Evolutionary conservation across 164 flowering plant species (phyloP), one percentile per base, ranked within the genome.

Genomic region (Warburgia ugandensis): DNA sequence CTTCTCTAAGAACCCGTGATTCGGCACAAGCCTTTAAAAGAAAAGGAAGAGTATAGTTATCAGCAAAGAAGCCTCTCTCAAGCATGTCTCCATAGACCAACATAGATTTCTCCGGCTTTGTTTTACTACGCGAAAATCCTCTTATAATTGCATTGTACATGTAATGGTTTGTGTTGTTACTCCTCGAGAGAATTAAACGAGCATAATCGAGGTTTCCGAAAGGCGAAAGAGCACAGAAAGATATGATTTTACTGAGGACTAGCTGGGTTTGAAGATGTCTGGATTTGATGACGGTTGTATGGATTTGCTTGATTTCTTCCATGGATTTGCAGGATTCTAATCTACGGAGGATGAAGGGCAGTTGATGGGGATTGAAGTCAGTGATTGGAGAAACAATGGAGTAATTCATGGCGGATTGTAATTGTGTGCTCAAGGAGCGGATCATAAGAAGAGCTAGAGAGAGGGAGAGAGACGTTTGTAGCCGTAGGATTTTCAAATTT

Each of bases 281-380:
- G 40, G 48, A 23, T 43, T 51, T 59, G 33, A 59, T 19, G 26
- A 59, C 43, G 27, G 49, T 12, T 16, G 55, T 50, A 30, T 58
- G 62, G 40, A 58, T 50, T 58, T 50, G 62, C 13, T 58, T 58
- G 23, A 58, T 40, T 29, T 58, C 62, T 17, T 51, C 14, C 55
- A 58, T 50, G 56, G 49, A 48, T 42, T 50, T 31, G 20, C 62
- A 58, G 42, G 38, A 30, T 43, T 58, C 62, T 5, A 58, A 25
- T 33, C 50, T 31, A 36, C 16, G 56, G 42, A 58, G 55, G 17
- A 58, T 9, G 26, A 26, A 42, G 7, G 62, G 50, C 22, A 46
- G 32, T 7, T 43, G 30, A 9, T 56, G 60, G 17, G 23, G 36
- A 32, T 20, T 40, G 6, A 32, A 3, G 31, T 14, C 21, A 16